Base-by-base conservation (phyloP, 2,329 filamentous ascomycete genomes). In the Monosporascus ibericus region DNA sequence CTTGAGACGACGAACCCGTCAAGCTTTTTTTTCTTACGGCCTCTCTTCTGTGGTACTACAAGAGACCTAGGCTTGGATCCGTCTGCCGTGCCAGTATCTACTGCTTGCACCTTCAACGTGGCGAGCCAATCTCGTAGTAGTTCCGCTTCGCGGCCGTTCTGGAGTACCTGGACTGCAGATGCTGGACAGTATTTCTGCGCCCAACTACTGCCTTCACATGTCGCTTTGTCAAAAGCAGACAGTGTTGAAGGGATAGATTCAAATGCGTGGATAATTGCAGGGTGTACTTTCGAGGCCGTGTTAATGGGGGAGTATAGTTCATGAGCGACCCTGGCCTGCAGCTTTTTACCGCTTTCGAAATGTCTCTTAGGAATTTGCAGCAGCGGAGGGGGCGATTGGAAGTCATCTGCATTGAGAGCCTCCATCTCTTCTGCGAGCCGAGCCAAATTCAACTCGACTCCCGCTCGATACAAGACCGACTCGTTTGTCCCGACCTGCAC, bases 121-220 rank as follows among this genome's bases (percentile, higher is more conserved):
- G 82, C 77, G 7, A 99, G 74, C 94, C 94, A 99, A 54, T 92
- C 82, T 52, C 84, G 85, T 24, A 99, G 71, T 8, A 92, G 72
- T 2, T 75, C 64, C 1, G 84, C 83, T 66, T 96, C 90, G 44
- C 75, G 79, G 2, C 87, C 86, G 17, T 75, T 68, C 63, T 96
- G 92, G 11, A 99, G 74, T 1, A 97, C 85, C 53, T 92, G 84
- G 4, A 74, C 74, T 2, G 90, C 84, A 37, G 71, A 75, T 25
- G 68, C 71, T 0, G 94, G 94, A 0, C 88, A 82, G 70, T 97
- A 96, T 63, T 97, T 96, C 40, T 92, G 86, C 2, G 77, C 68
- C 94, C 94, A 99, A 8, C 82, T 71, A 27, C 79, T 71, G 2
- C 75, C 76, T 64, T 97, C 92, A 60, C 88, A 95, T 48, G 78